Percentiles rank a stretch among this genome's conserved stretches.
Evolutionary conservation across 768 basidiomycete genomes (phyloP).

Genomic region (Kwoniella sp.): DNA sequence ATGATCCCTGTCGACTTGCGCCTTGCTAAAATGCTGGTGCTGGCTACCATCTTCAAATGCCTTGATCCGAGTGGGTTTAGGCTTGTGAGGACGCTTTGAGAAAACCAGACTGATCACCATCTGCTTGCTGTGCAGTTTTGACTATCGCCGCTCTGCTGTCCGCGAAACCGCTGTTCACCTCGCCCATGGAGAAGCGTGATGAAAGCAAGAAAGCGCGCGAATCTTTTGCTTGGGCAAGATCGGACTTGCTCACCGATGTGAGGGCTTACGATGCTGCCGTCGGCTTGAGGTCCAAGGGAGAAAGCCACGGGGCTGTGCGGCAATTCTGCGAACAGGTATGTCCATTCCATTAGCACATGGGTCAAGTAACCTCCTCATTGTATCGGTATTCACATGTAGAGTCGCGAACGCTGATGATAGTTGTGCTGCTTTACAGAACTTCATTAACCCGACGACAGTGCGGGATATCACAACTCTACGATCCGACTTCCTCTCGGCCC

Average conservation of each 20-base stretch:
- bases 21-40: slow-evolving; percentile 89
- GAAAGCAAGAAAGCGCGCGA: slow-evolving; percentile 72
- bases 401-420: background rate
- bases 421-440: slow-evolving; percentile 64
- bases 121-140: slow-evolving; percentile 59
- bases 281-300: slow-evolving; percentile 60
- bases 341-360: too few species aligned
- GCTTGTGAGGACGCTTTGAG: background rate
- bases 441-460: slow-evolving; percentile 72
- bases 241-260: slow-evolving; percentile 82
- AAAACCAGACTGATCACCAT: background rate
- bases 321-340: slow-evolving; percentile 72
- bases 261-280: slow-evolving; percentile 65
- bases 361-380: too few species aligned
- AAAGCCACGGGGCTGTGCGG: slow-evolving; percentile 63
- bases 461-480: slow-evolving; percentile 78
- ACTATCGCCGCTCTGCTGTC: slow-evolving; percentile 82
- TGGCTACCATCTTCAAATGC: slow-evolving; percentile 81
- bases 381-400: background rate
- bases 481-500: slow-evolving; percentile 72
- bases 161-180: slow-evolving; percentile 82
- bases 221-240: slow-evolving; percentile 70
- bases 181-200: slow-evolving; percentile 78
- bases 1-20: slow-evolving; percentile 85
- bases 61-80: slow-evolving; percentile 65